Evolutionary conservation across 2,329 filamentous ascomycete genomes (phyloP).

Genomic region (Cryphonectria nitschkei): DNA sequence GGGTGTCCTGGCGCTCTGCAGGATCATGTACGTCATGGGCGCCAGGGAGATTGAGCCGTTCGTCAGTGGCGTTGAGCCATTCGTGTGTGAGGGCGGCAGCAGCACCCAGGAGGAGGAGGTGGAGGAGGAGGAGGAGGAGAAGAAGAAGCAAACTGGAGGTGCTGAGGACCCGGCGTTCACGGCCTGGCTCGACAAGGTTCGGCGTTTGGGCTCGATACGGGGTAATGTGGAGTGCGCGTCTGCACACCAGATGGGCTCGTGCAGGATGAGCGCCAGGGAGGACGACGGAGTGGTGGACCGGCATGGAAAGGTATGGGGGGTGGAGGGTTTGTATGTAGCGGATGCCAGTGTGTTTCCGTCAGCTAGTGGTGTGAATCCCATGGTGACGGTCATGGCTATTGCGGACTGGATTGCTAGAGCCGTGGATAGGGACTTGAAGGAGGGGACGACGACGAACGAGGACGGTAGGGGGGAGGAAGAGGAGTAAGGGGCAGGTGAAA

Average conservation of each 20-base stretch:
- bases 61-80: constrained; percentile 66
- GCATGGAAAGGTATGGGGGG: constrained; percentile 66
- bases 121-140: neutral
- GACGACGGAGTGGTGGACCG: constrained; percentile 61
- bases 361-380: constrained; percentile 80
- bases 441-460: neutral
- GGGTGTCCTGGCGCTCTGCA: constrained; percentile 71
- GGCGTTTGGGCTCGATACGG: constrained; percentile 52
- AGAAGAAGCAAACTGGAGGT: constrained; percentile 23
- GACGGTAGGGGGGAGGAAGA: neutral
- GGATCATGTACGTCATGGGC: constrained; percentile 77
- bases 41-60: constrained; percentile 77
- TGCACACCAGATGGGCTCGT: constrained; percentile 84
- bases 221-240: constrained; percentile 62
- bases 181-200: constrained; percentile 60
- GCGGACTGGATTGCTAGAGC: constrained; percentile 66
- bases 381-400: constrained; percentile 77
- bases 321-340: constrained; percentile 67
- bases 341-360: constrained; percentile 78
- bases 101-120: constrained; percentile 5
- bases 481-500: neutral
- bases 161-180: constrained; percentile 58
- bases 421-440: constrained; percentile 52
- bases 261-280: constrained; percentile 66
- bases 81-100: constrained; percentile 47